phyloP scores from a whole-genome alignment of 139 green algal genomes.

The Gonium pectorale region DNA sequence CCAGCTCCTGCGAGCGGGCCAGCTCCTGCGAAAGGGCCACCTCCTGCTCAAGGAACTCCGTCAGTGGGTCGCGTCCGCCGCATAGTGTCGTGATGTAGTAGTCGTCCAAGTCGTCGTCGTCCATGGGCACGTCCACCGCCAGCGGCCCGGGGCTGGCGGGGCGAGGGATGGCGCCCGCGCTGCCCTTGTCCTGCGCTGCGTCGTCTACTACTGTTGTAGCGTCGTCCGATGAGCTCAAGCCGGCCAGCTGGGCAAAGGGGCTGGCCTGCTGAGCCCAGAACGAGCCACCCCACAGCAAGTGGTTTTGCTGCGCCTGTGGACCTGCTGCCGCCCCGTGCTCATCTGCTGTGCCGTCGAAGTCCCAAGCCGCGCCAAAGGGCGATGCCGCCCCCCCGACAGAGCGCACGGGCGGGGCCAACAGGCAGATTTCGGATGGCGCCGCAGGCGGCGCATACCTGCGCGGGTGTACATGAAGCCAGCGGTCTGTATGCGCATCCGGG shows the following conservation, averaged over 20 bases:
- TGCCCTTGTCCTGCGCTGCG: neutral
- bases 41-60: slow-evolving; percentile 27
- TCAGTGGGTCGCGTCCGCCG: slow-evolving; percentile 30
- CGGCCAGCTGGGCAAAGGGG: slow-evolving; percentile 33
- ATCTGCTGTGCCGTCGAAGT: neutral
- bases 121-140: neutral
- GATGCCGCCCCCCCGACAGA: neutral
- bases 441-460: too few species aligned
- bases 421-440: neutral
- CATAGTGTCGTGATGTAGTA: slow-evolving; percentile 33
- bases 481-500: too few species aligned
- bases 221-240: too few species aligned
- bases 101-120: slow-evolving; percentile 37
- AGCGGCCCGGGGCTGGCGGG: neutral
- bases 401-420: neutral
- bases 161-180: neutral
- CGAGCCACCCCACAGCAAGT: slow-evolving; percentile 19
- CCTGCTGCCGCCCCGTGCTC: neutral
- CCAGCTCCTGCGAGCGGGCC: neutral
- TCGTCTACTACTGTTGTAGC: neutral
- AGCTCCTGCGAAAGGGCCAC: neutral
- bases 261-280: neutral
- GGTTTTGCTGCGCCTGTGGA: neutral
- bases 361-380: neutral
- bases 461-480: too few species aligned